Base-by-base conservation (phyloP, 2,329 filamentous ascomycete species). In the Fusarium caatingaense region DNA sequence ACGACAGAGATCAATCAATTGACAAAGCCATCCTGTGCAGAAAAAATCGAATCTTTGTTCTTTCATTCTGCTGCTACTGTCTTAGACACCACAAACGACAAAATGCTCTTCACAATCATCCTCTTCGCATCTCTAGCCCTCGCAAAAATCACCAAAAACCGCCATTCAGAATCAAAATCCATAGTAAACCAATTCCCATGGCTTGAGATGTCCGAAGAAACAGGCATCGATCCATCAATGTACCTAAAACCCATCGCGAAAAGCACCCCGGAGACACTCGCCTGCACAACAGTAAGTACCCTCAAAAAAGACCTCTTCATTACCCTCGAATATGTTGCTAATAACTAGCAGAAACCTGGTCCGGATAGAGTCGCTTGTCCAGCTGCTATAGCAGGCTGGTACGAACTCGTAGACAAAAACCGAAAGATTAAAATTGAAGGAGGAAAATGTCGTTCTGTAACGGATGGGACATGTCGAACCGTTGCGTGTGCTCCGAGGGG, bases 341-440 rank as follows among this genome's bases (percentile, higher is more conserved):
- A 66, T 25, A 6, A 11, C 2, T 0, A 18, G 0, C 11, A 74
- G 72, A 45, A 62, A 10, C 58, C 64, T 0, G 73, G 72, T 2
- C 73, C 73, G 1, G 53, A 69, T 9, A 58, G 64, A 49, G 51
- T 70, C 16, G 60, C 62, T 20, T 75, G 73, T 11, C 61, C 73
- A n/a, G 50, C 23, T 4, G 69, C 68, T 1, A 72, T 74, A 32
- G 50, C 69, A 3, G 58, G 42, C 4, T 75, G 73, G 73, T 42
- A 37, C 2, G 42, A 46, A 8, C 28, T 66, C 4, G 42, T 56
- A 3, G 47, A 72, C 12, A 45, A 23, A 18, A 27, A 25, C 4
- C 37, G 48, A 18, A 41, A 50, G 9, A 23, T 75, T 8, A 42
- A 49, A 12, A 66, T 75, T 9, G 4, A 51, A 1, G 30, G n/a